Evolutionary conservation across 441 rosid species (phyloP).

Genomic region (Breynia disticha): DNA sequence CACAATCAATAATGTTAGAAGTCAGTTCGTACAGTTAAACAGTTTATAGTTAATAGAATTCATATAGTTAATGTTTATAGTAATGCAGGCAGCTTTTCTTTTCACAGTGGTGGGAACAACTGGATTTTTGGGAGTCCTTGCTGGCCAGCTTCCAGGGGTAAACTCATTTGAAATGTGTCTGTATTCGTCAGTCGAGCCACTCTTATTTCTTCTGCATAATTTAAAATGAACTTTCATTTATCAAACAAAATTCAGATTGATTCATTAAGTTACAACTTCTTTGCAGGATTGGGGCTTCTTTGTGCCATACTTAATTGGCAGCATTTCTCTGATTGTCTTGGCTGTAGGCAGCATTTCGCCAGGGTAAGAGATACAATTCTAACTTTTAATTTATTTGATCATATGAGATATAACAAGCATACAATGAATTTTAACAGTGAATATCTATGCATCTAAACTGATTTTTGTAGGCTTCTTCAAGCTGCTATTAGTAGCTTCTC

Average conservation of each 20-base stretch:
- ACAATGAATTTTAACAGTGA: not conserved
- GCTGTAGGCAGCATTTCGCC: conserved; percentile 68
- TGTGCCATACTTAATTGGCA: conserved; percentile 64
- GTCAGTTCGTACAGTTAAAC: not conserved
- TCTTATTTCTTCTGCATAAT: no score
- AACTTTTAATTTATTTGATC: no score
- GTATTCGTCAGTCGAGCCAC: no score
- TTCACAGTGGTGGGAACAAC: conserved; percentile 82
- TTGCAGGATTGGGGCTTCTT: conserved; percentile 80
- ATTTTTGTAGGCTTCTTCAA: conserved; percentile 59
- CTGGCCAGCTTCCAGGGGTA: conserved; percentile 95
- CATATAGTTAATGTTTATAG: conserved; percentile 31
- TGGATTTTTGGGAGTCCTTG: conserved; percentile 59
- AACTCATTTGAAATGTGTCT: not conserved
- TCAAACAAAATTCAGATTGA: no score
- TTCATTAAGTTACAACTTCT: not conserved
- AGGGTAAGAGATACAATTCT: conserved; percentile 31
- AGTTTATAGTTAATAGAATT: not conserved
- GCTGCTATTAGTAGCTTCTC: conserved; percentile 81
- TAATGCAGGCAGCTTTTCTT: conserved; percentile 85
- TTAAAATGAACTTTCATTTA: not conserved
- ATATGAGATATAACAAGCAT: not conserved
- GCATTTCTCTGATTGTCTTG: conserved; percentile 63
- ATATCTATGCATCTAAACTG: not conserved
- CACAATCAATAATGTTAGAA: not conserved